Evolutionary conservation across 2,329 filamentous ascomycete species (phyloP), one percentile per base, ranked within the genome.

Genomic region (Nothophoma quercina): DNA sequence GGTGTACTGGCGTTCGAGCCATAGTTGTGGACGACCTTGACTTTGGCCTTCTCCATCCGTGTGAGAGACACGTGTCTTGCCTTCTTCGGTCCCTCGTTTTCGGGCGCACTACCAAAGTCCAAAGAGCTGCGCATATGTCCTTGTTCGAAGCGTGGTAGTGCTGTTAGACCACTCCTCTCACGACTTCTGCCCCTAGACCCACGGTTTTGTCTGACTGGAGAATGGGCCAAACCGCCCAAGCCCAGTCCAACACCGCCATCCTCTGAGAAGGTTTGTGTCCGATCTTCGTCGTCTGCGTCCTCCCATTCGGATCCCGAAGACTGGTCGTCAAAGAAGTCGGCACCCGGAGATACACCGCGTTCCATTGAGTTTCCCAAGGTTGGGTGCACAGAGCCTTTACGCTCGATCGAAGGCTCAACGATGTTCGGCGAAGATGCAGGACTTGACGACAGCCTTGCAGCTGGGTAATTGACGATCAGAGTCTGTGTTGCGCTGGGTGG

Each of bases 281-380:
- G 21, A 13, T 59, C 55, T 25, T 60, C 58, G n/a, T 58, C 58
- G 3, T 52, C 42, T 35, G 62, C 62, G 26, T 68, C 63, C 22
- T 64, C 66, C 56, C 62, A 65, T 5, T 62, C 67, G 1, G 61
- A 65, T 23, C 49, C 67, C 3, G 62, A 65, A 5, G 63, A 62
- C 22, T 43, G 47, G 32, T 69, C 63, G 12, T 69, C 64, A 38
- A 71, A 71, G 55, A 72, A 70, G 40, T 70, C 63, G 8, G 53
- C 58, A 16, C 64, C 66, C 10, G 59, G 61, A 22, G 40, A 33
- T 1, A 61, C 23, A 3, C 59, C 63, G 7, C 38, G 50, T 23
- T 65, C 51, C 64, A 71, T 70, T 6, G 56, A 57, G 13, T 59
- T 56, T 36, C 63, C 62, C 51, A 66, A 59, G 9, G 62, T 58